These are phyloP conservation scores for Tilletiaria anomala DNA, from an alignment of 1,284 basidiomycete species.

Conservation along the genomic window DNA sequence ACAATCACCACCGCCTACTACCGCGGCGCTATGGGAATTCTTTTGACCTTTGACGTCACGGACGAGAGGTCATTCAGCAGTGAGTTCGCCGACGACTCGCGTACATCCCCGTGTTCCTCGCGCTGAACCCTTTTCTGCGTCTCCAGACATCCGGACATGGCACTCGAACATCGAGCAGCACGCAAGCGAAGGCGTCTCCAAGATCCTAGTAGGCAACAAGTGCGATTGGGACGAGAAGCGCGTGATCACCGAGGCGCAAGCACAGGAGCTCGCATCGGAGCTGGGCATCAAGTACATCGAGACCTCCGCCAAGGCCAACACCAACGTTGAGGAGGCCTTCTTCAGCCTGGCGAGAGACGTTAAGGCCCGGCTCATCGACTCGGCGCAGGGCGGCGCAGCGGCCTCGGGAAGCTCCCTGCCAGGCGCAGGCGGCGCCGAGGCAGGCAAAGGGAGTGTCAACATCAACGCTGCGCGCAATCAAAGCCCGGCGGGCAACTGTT, in stretches of 20 bases:
- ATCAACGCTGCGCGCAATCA: too few species aligned
- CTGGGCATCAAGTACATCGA: conserved; percentile 92
- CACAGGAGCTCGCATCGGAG: conserved; percentile 58
- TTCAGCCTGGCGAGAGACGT: conserved; percentile 68
- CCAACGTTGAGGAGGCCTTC: conserved; percentile 97
- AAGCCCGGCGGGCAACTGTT: too few species aligned
- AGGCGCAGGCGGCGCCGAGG: too few species aligned
- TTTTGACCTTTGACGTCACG: conserved; percentile 96
- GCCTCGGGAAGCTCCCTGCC: too few species aligned
- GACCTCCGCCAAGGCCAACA: conserved; percentile 92
- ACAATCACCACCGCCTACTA: conserved; percentile 99
- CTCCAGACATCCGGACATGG: conserved; percentile 90
- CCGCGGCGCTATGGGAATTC: conserved; percentile 97
- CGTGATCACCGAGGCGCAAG: conserved; percentile 63
- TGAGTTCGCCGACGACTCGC: conserved; percentile 43
- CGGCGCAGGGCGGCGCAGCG: background rate
- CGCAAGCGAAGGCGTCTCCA: conserved; percentile 95
- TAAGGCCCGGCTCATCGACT: conserved; percentile 89
- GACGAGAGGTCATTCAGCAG: conserved; percentile 96
- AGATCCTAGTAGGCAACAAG: conserved; percentile 98
- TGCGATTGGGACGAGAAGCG: conserved; percentile 97
- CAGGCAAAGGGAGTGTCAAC: too few species aligned
- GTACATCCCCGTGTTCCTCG: background rate
- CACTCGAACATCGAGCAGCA: conserved; percentile 97
- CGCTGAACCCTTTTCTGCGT: background rate